Base-by-base conservation (phyloP, 805 yeast genomes). In the Myxozyma neglecta region DNA sequence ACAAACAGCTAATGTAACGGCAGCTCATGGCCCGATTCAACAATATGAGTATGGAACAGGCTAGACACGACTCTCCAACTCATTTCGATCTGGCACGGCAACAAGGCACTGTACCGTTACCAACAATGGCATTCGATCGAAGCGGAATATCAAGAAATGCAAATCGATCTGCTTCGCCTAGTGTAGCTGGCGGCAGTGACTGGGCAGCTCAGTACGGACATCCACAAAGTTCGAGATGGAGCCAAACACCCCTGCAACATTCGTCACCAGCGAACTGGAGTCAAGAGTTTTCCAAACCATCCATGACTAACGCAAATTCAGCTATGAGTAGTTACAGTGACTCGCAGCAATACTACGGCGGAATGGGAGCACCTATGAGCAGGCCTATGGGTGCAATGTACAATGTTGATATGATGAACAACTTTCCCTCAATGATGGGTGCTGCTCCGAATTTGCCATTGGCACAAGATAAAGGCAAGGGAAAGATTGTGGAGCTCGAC, bases 401-500 rank as follows among this genome's bases (percentile, higher is more conserved):
- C 20, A 40, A 40, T 40, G 36, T 37, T 14, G 35, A 14, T 18
- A 47, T 53, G 53, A 60, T 52, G 57, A 29, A 35, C 14, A 13
- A 18, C 24, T n/a, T 39, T 13, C 20, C 39, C 53, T 48, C 49
- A 7, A 40, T 39, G 29, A 16, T 32, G 48, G 32, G 16, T 5
- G 37, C 37, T 29, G 14, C 48, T 11, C 37, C 13, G n/a, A 40
- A 14, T 39, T 37, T 39, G 20, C 13, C 40, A 8, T 32, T 35
- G 24, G 52, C 36, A n/a, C 39, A 48, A 32, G 50, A 53, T 40
- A 60, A 61, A 36, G 68, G 67, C 2, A 64, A 56, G 24, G 60
- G 56, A 7, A 70, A 72, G 39, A 65, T 76, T 1, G 73, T 71
- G 9, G 75, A 75, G 64, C 72, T 74, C 45, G 77, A 74, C 53